Percentiles rank a stretch among this genome's conserved stretches.
Evolutionary conservation across 352 stramenopile genomes (phyloP).

Genomic region (Pythium myriotylum): DNA sequence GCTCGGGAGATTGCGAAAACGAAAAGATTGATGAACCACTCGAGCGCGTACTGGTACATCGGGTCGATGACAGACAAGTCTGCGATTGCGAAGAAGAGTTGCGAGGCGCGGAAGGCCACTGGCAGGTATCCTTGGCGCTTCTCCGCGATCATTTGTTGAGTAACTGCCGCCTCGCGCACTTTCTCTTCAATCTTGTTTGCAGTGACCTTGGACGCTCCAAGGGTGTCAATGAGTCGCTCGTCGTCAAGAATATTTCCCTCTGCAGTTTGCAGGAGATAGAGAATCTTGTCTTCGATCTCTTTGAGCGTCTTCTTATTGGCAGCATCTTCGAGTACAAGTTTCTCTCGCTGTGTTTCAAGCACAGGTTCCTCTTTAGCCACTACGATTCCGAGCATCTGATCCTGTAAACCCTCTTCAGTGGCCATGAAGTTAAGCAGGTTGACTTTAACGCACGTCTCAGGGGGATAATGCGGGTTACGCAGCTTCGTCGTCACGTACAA

Average conservation of each 20-base stretch:
- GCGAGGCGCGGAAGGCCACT: constrained; percentile 89
- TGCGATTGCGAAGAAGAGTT: constrained; percentile 96
- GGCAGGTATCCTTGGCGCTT: constrained; percentile 91
- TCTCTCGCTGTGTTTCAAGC: constrained; percentile 91
- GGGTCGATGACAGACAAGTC: constrained; percentile 93
- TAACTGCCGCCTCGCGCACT: constrained; percentile 91
- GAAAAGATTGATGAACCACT: constrained; percentile 97
- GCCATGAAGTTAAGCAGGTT: constrained; percentile 98
- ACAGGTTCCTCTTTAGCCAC: constrained; percentile 94
- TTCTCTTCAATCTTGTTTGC: constrained; percentile 95
- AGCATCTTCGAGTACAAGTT: constrained; percentile 94
- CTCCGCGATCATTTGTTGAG: constrained; percentile 92
- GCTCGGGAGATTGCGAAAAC: constrained; percentile 89
- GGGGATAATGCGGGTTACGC: constrained; percentile 93
- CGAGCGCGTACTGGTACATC: constrained; percentile 97
- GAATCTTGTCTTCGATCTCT: constrained; percentile 97
- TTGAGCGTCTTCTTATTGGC: constrained; percentile 95
- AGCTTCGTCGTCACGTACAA: constrained; percentile 96
- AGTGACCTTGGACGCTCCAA: constrained; percentile 92
- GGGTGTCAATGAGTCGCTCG: constrained; percentile 93
- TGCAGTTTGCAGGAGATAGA: constrained; percentile 91
- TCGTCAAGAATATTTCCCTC: constrained; percentile 97
- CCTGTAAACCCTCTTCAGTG: constrained; percentile 93
- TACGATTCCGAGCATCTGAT: constrained; percentile 96
- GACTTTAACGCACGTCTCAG: constrained; percentile 96